Evolutionary conservation across 2,329 filamentous ascomycete genomes (phyloP).

Genomic region (Cladosporium sp.): DNA sequence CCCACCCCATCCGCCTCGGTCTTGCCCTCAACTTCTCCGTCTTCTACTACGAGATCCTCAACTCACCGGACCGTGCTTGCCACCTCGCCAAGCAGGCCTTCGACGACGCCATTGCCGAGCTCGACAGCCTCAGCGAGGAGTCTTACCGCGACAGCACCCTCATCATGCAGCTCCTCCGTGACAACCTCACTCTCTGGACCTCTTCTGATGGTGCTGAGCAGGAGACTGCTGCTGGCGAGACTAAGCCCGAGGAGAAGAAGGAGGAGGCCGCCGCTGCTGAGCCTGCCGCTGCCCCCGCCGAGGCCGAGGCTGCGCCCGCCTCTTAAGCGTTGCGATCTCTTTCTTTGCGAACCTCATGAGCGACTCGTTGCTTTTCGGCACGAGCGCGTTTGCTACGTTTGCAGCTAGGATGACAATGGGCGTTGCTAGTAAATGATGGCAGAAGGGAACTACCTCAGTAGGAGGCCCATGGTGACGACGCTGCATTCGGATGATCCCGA

Average conservation of each 20-base stretch:
- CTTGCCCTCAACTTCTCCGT: conserved; percentile 98
- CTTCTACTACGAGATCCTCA: conserved; percentile 99
- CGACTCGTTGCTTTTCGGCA: conserved; percentile 2
- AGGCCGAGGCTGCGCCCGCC: conserved; percentile 11
- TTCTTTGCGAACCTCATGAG: conserved; percentile 9
- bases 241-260: conserved; percentile 54
- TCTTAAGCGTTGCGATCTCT: conserved; percentile 16
- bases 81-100: conserved; percentile 99
- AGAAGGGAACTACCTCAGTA: conserved; percentile 6
- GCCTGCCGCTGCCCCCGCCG: conserved; percentile 33
- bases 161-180: conserved; percentile 98
- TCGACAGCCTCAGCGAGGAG: conserved; percentile 95
- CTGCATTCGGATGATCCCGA: conserved; percentile 13
- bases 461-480: conserved; percentile 10
- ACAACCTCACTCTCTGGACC: conserved; percentile 98
- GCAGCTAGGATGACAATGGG: conserved; percentile 9
- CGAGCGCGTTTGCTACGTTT: conserved; percentile 10
- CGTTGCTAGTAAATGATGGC: conserved; percentile 10
- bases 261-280: conserved; percentile 36
- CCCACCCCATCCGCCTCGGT: conserved; percentile 95
- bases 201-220: conserved; percentile 83
- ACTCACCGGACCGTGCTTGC: conserved; percentile 95
- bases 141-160: conserved; percentile 98
- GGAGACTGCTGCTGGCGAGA: conserved; percentile 55
- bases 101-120: conserved; percentile 96